These are phyloP conservation scores for Backusella tarrabulga DNA, from an alignment of 192 early-diverging fungal genomes.

Conservation along the genomic window DNA sequence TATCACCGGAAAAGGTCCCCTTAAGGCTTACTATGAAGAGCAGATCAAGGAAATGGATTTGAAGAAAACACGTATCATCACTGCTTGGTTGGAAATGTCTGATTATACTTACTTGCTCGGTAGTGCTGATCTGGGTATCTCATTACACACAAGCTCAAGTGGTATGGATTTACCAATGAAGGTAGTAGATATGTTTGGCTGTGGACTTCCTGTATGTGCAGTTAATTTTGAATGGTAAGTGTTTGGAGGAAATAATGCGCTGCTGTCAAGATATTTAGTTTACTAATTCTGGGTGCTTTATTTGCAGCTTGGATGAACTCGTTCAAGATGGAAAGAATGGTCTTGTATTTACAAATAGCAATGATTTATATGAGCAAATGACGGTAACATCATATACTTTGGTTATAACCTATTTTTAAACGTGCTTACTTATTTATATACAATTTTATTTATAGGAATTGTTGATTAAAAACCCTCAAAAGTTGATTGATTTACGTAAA, in stretches of 20 bases:
- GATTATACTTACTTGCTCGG: slow-evolving; percentile 89
- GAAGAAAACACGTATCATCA: slow-evolving; percentile 61
- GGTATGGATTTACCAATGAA: slow-evolving; percentile 99
- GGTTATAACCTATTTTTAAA: background rate
- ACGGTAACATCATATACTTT: slow-evolving; percentile 39
- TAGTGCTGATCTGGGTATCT: slow-evolving; percentile 90
- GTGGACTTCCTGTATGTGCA: slow-evolving; percentile 88
- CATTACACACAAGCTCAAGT: slow-evolving; percentile 90
- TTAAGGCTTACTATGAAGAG: slow-evolving; percentile 67
- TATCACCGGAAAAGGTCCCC: slow-evolving; percentile 92
- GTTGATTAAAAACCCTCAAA: slow-evolving; percentile 14
- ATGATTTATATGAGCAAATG: slow-evolving; percentile 63
- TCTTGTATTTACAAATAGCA: slow-evolving; percentile 56
- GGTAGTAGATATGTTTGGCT: slow-evolving; percentile 98
- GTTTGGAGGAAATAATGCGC: background rate
- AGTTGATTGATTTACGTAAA: slow-evolving; percentile 13
- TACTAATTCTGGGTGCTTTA: background rate
- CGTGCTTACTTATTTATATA: background rate
- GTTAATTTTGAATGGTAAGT: slow-evolving; percentile 53
- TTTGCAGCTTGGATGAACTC: slow-evolving; percentile 60
- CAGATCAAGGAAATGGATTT: slow-evolving; percentile 55
- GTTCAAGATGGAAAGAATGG: slow-evolving; percentile 65
- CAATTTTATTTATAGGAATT: background rate
- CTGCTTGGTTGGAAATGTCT: slow-evolving; percentile 76
- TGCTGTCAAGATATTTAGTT: background rate